phyloP scores from a whole-genome alignment of 176 grass and related monocot species.

The Dendrocalamus sinicus region DNA sequence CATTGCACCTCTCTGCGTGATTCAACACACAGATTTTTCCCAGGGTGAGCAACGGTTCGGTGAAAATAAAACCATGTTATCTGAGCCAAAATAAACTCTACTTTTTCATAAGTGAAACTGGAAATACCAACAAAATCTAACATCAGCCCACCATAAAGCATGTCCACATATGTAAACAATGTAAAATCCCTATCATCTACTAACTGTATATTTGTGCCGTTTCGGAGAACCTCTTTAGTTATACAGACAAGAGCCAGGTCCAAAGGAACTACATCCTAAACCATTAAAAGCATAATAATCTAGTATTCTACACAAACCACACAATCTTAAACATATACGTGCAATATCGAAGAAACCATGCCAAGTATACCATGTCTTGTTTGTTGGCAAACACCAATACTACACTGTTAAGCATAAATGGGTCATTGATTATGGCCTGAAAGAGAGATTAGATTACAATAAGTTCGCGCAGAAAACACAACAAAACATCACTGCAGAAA shows the following conservation, averaged over 20 bases:
- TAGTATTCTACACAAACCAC: background rate
- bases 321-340: conserved; percentile 10
- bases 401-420: conserved; percentile 90
- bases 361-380: conserved; percentile 83
- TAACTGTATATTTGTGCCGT: background rate
- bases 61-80: background rate
- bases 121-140: background rate
- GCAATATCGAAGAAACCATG: conserved; percentile 12
- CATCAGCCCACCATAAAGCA: conserved; percentile 5
- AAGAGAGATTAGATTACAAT: conserved; percentile 39
- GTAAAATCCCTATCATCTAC: background rate
- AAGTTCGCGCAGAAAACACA: conserved; percentile 26
- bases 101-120: background rate
- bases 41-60: too few species aligned
- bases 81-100: background rate
- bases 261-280: background rate
- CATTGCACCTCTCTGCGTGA: conserved; percentile 81
- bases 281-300: background rate
- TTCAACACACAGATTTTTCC: background rate
- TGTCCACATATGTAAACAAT: conserved; percentile 7
- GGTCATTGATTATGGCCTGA: conserved; percentile 90
- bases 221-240: background rate
- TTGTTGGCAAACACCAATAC: conserved; percentile 91
- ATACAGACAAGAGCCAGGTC: background rate
- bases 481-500: conserved; percentile 29